phyloP scores from a whole-genome alignment of 1,284 basidiomycete genomes.

The Paramarasmius palmivorus region DNA sequence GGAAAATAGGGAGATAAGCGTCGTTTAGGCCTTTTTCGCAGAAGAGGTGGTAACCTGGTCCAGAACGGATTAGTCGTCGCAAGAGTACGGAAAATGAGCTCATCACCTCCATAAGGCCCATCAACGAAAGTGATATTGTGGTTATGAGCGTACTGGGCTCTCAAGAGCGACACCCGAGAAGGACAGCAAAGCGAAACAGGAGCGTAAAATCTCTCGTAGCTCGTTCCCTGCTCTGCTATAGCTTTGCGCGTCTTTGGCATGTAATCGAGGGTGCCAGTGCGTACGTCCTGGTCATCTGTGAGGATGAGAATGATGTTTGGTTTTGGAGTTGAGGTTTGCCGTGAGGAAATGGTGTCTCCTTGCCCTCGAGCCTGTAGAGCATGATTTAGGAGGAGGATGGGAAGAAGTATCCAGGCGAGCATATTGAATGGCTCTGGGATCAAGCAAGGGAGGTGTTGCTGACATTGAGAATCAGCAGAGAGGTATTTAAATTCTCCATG shows the following conservation, averaged over 20 bases:
- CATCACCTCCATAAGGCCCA: background rate
- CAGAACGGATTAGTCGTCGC: background rate
- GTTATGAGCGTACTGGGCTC: background rate
- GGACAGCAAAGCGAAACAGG: background rate
- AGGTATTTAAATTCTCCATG: too few species aligned
- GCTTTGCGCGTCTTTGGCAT: background rate
- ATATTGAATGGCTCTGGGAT: too few species aligned
- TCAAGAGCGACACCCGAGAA: background rate
- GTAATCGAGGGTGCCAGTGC: background rate
- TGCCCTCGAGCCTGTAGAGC: too few species aligned
- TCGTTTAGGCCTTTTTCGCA: slow-evolving; percentile 4
- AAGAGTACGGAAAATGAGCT: background rate
- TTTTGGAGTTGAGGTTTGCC: too few species aligned
- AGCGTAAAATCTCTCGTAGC: background rate
- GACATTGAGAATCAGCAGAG: too few species aligned
- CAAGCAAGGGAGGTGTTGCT: too few species aligned
- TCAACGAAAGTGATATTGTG: background rate
- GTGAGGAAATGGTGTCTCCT: too few species aligned
- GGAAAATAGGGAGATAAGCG: background rate
- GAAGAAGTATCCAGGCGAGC: too few species aligned
- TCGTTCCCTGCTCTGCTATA: background rate
- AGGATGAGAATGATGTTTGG: background rate
- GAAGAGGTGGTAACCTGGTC: slow-evolving; percentile 1
- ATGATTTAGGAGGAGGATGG: too few species aligned
- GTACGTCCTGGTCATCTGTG: background rate